Conservation (phyloP, 139 green algal species). For the Chlorella sp. region DNA sequence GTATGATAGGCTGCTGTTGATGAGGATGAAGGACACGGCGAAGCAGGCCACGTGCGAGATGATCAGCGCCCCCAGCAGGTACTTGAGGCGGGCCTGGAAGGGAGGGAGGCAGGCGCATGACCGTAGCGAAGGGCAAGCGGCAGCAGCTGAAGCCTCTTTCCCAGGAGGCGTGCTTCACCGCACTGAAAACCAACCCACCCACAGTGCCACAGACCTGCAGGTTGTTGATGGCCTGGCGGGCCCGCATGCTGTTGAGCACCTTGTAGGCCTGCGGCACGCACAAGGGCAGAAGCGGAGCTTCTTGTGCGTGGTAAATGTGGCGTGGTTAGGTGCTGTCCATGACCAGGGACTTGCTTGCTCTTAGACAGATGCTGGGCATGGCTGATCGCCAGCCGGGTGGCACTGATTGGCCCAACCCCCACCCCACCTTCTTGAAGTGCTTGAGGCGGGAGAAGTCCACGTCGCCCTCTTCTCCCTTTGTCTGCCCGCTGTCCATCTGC, state of each 20-base stretch:
- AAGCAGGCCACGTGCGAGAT: constrained; percentile 1
- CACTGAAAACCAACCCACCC: neutral
- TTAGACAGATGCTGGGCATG: too few relatives aligned
- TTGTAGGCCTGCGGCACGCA: constrained; percentile 1
- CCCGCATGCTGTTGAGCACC: constrained; percentile 7
- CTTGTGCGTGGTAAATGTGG: too few relatives aligned
- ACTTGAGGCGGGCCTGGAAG: neutral
- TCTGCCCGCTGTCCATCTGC: neutral
- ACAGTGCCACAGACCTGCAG: constrained; percentile 13
- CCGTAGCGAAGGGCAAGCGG: too few relatives aligned
- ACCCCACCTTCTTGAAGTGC: constrained; percentile 18
- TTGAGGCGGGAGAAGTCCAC: constrained; percentile 17
- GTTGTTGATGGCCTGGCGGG: constrained; percentile 12
- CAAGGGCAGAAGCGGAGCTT: neutral
- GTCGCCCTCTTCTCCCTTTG: neutral
- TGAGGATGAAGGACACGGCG: neutral
- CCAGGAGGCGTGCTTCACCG: too few relatives aligned
- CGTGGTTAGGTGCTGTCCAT: too few relatives aligned
- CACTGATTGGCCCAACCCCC: too few relatives aligned
- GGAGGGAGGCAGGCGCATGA: neutral
- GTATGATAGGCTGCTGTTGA: constrained; percentile 10
- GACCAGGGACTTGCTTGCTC: too few relatives aligned
- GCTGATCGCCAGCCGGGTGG: too few relatives aligned
- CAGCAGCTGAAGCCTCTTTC: too few relatives aligned
- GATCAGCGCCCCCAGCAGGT: constrained; percentile 1